Conservation (phyloP, 192 early-diverging fungal species). For the Mortierella hygrophila region DNA sequence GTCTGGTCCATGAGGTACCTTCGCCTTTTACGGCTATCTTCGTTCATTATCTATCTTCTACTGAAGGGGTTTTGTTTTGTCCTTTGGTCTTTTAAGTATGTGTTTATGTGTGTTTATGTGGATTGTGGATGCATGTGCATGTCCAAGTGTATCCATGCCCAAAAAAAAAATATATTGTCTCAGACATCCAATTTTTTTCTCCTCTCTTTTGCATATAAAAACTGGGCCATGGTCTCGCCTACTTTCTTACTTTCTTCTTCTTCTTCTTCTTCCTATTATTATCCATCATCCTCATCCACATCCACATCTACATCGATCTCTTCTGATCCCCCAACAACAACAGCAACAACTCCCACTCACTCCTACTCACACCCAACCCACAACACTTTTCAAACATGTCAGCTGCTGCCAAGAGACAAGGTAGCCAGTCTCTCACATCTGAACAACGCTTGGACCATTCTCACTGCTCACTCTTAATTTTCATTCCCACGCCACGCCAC, state of each 20-base stretch:
- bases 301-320: not conserved
- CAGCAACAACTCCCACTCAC: not conserved
- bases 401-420: not conserved
- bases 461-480: not conserved
- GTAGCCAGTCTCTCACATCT: not conserved
- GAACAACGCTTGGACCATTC: not conserved
- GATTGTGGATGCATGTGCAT: no score
- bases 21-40: not conserved
- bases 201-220: not conserved
- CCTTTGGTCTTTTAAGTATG: no score
- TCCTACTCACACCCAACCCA: not conserved
- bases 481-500: not conserved
- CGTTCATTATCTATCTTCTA: not conserved
- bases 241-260: conserved; percentile 3
- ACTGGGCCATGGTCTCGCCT: not conserved
- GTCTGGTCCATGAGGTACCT: not conserved
- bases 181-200: not conserved
- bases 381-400: conserved; percentile 10
- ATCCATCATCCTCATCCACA: not conserved
- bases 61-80: no score
- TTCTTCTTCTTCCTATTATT: not conserved
- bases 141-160: no score
- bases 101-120: no score
- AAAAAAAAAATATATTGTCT: not conserved
- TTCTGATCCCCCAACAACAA: not conserved